A percentile compares a stretch with the other conserved stretches of the same genome.
These are phyloP conservation scores for Chenopodium formosanum DNA, from an alignment of 148 eudicot species.

Conservation along the genomic window DNA sequence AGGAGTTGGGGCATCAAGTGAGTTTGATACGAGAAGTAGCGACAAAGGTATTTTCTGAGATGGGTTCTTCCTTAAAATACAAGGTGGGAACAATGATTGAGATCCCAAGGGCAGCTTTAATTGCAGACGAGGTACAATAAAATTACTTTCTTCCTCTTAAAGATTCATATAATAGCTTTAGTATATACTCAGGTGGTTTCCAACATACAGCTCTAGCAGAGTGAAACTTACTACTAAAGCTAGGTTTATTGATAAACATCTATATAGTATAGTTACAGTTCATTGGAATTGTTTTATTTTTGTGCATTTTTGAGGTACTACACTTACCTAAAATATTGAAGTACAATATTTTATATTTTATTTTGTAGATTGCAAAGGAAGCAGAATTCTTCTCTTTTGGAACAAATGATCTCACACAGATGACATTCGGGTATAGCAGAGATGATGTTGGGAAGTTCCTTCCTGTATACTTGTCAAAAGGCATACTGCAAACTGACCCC, in stretches of 20 bases:
- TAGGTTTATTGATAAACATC: no score
- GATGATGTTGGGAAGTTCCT: slow-evolving; percentile 98
- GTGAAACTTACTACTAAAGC: neutral
- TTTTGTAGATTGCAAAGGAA: slow-evolving; percentile 77
- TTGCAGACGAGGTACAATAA: slow-evolving; percentile 86
- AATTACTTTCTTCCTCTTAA: neutral
- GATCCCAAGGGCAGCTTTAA: slow-evolving; percentile 92
- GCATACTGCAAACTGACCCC: slow-evolving; percentile 92
- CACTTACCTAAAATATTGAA: no score
- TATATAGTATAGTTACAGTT: no score
- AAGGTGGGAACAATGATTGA: slow-evolving; percentile 99
- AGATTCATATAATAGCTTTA: neutral
- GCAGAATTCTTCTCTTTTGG: slow-evolving; percentile 99
- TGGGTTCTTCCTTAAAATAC: slow-evolving; percentile 59
- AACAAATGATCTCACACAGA: slow-evolving; percentile 95
- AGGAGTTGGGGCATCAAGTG: slow-evolving; percentile 92
- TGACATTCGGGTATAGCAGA: slow-evolving; percentile 99
- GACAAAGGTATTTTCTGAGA: slow-evolving; percentile 73
- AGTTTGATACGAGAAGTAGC: slow-evolving; percentile 69
- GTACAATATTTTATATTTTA: neutral
- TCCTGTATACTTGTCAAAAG: slow-evolving; percentile 78
- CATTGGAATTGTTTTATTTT: no score
- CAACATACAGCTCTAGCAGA: neutral
- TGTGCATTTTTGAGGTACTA: no score
- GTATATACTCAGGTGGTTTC: neutral